Evolutionary conservation across 2,329 filamentous ascomycete genomes (phyloP).

Genomic region (Colletotrichum sp.): DNA sequence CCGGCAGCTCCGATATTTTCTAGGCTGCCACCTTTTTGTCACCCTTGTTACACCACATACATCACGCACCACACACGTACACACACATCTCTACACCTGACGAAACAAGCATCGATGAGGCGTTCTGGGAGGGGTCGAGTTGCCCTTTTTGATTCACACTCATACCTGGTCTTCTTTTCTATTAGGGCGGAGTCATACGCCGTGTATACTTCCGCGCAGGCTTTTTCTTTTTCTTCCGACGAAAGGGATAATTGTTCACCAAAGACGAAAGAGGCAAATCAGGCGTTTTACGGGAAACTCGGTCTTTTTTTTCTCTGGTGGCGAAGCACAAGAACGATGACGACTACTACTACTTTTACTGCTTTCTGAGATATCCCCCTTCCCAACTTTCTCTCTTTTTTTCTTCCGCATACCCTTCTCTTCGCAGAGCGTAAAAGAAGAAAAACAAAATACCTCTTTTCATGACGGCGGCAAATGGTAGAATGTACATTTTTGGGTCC

Average conservation of each 20-base stretch:
- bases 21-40: conserved; percentile 1
- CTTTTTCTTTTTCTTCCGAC: background rate
- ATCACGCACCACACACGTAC: background rate
- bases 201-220: background rate
- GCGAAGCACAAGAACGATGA: conserved; percentile 20
- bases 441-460: background rate
- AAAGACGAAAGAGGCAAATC: background rate
- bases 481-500: conserved; percentile 9
- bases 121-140: conserved; percentile 5
- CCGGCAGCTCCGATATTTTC: conserved; percentile 3
- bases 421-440: background rate
- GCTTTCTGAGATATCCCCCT: conserved; percentile 13
- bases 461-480: conserved; percentile 2
- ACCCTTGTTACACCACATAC: background rate
- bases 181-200: background rate
- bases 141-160: background rate
- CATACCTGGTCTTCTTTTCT: background rate
- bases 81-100: background rate
- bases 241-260: background rate
- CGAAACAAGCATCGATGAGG: conserved; percentile 19
- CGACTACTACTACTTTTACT: conserved; percentile 8
- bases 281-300: background rate
- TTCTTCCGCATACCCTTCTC: background rate
- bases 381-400: background rate
- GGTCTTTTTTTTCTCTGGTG: conserved; percentile 45